These are phyloP conservation scores for Tetrahymena elliotti DNA, from an alignment of 73 alveolate species.

Conservation along the genomic window DNA sequence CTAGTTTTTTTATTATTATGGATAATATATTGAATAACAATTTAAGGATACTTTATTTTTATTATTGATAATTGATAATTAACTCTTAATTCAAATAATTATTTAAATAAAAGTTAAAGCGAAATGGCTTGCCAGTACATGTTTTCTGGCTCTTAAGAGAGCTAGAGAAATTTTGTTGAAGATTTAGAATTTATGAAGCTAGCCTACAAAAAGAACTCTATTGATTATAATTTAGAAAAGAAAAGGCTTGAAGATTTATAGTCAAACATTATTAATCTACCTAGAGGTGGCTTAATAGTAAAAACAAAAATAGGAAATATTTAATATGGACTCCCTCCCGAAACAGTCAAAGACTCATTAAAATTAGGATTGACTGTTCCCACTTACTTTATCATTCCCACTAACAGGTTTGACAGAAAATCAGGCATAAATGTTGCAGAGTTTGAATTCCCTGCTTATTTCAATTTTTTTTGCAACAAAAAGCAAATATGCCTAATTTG, in stretches of 20 bases:
- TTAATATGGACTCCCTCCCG: slow-evolving; percentile 22
- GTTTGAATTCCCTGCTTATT: slow-evolving; percentile 34
- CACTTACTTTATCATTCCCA: slow-evolving; percentile 10
- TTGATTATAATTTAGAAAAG: background rate
- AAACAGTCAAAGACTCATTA: slow-evolving; percentile 20
- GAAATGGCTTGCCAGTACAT: background rate
- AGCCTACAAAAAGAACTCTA: background rate
- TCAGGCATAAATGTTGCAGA: slow-evolving; percentile 29
- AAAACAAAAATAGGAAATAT: slow-evolving; percentile 17
- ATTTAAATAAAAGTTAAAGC: background rate
- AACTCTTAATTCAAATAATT: background rate
- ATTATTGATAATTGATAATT: background rate
- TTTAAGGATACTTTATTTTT: background rate
- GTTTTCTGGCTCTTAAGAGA: background rate
- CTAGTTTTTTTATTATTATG: background rate
- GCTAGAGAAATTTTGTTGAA: background rate
- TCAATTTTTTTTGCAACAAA: slow-evolving; percentile 25
- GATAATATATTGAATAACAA: background rate
- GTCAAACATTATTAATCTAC: slow-evolving; percentile 1
- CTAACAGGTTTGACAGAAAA: slow-evolving; percentile 22
- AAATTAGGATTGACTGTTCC: slow-evolving; percentile 33
- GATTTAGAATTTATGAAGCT: background rate
- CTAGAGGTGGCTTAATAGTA: slow-evolving; percentile 22
- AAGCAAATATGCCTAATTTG: slow-evolving; percentile 3
- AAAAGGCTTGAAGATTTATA: background rate